A percentile compares a stretch with the other conserved stretches of the same genome.
Conservation (phyloP, 768 basidiomycete genomes). For the Tephrocybe sp. region DNA sequence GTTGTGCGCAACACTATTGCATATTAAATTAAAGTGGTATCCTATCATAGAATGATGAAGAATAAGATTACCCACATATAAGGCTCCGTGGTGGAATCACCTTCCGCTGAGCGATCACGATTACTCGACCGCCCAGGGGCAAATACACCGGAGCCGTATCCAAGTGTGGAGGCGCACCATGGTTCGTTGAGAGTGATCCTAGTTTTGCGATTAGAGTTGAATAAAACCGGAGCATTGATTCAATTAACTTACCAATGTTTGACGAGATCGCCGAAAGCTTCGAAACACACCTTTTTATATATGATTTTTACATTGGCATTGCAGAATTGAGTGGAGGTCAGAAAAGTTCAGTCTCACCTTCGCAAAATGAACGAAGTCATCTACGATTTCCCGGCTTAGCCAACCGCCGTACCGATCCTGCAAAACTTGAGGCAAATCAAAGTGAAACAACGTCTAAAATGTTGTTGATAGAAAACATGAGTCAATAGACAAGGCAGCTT, state of each 20-base stretch:
- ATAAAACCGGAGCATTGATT: not conserved
- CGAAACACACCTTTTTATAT: constrained; percentile 52
- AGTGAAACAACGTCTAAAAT: constrained; percentile 64
- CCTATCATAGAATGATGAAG: not conserved
- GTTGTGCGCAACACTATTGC: constrained; percentile 57
- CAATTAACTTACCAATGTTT: constrained; percentile 54
- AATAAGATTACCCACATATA: constrained; percentile 46
- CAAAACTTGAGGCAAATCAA: constrained; percentile 74
- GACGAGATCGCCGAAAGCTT: constrained; percentile 69
- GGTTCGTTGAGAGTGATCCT: constrained; percentile 78
- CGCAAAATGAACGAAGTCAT: constrained; percentile 64
- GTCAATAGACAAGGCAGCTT: constrained; percentile 14
- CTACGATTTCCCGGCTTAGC: constrained; percentile 62
- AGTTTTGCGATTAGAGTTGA: not conserved
- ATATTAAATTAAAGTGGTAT: not conserved
- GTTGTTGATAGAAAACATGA: not conserved
- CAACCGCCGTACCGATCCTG: constrained; percentile 75
- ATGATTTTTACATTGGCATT: not conserved
- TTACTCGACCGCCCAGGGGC: constrained; percentile 70
- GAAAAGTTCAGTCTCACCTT: constrained; percentile 27
- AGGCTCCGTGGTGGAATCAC: constrained; percentile 60
- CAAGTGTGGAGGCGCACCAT: constrained; percentile 61
- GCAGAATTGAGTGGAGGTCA: too few species aligned
- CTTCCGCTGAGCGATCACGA: constrained; percentile 49
- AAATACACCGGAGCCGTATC: constrained; percentile 62